Conservation (phyloP, 768 basidiomycete species). For the Imleria badia region DNA sequence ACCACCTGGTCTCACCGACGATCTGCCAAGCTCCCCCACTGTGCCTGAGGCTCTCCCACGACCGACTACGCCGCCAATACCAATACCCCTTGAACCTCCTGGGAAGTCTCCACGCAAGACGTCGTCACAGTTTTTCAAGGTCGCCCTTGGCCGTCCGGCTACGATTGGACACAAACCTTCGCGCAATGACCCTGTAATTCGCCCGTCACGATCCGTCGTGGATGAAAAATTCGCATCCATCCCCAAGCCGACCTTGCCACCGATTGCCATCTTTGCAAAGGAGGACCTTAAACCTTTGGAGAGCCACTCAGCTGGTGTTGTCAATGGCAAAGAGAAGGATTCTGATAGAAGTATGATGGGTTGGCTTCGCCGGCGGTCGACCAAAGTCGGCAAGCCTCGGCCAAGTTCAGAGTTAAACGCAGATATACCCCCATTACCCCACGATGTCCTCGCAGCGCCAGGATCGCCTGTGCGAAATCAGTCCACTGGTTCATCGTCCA, state of each 20-base stretch:
- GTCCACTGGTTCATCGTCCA: slow-evolving; percentile 21
- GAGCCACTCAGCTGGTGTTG: slow-evolving; percentile 31
- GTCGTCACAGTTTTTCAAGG: slow-evolving; percentile 19
- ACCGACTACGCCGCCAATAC: slow-evolving; percentile 21
- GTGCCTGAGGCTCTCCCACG: slow-evolving; percentile 19
- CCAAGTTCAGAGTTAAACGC: slow-evolving; percentile 20
- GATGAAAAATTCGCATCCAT: slow-evolving; percentile 25
- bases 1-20: slow-evolving; percentile 39
- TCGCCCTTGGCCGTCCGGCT: slow-evolving; percentile 13
- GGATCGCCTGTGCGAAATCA: slow-evolving; percentile 23
- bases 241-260: slow-evolving; percentile 9
- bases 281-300: slow-evolving; percentile 27
- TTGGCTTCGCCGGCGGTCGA: slow-evolving; percentile 32
- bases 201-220: slow-evolving; percentile 19
- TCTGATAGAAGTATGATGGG: slow-evolving; percentile 39
- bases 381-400: slow-evolving; percentile 23
- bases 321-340: slow-evolving; percentile 35
- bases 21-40: slow-evolving; percentile 16
- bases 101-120: slow-evolving; percentile 27
- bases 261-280: slow-evolving; percentile 20
- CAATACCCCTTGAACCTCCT: slow-evolving; percentile 9
- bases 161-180: slow-evolving; percentile 14
- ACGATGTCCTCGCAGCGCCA: slow-evolving; percentile 7
- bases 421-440: slow-evolving; percentile 15
- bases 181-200: slow-evolving; percentile 20